Percentiles rank a stretch among this genome's conserved stretches.
phyloP scores from a whole-genome alignment of 73 alveolate species.

The Paraurostyla sp. region DNA sequence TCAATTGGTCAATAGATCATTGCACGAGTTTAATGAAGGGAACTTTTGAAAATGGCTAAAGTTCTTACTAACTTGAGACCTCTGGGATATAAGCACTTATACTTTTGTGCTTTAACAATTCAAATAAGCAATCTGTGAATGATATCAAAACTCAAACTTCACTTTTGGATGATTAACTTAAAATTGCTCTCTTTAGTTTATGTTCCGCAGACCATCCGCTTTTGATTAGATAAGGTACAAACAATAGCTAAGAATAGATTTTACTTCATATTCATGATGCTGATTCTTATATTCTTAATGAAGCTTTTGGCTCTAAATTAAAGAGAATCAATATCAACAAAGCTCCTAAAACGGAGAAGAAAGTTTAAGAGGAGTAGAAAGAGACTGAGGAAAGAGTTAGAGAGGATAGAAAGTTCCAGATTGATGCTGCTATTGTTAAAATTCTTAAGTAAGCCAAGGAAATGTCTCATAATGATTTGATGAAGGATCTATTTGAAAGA shows the following conservation, averaged over 20 bases:
- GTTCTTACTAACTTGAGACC: constrained; percentile 18
- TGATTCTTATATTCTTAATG: not conserved
- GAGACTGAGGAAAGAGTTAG: constrained; percentile 48
- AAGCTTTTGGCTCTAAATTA: not conserved
- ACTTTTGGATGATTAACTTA: not conserved
- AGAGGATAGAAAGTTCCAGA: constrained; percentile 29
- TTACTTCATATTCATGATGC: not conserved
- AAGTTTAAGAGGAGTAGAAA: constrained; percentile 10
- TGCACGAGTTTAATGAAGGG: constrained; percentile 46
- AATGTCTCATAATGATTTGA: constrained; percentile 33
- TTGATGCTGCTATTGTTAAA: constrained; percentile 27
- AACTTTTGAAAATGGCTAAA: not conserved
- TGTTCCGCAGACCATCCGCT: not conserved
- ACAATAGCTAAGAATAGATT: too few relatives aligned
- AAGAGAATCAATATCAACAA: constrained; percentile 25
- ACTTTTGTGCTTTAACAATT: not conserved
- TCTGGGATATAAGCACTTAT: constrained; percentile 22
- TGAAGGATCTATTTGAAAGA: not conserved
- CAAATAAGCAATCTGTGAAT: not conserved
- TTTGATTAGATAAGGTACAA: not conserved
- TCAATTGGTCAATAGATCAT: constrained; percentile 38
- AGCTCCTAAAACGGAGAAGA: not conserved
- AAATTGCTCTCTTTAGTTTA: not conserved
- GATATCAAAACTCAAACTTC: not conserved
- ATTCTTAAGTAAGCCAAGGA: constrained; percentile 14